Conservation (phyloP, 1,284 basidiomycete genomes). For the Irpex sp. region DNA sequence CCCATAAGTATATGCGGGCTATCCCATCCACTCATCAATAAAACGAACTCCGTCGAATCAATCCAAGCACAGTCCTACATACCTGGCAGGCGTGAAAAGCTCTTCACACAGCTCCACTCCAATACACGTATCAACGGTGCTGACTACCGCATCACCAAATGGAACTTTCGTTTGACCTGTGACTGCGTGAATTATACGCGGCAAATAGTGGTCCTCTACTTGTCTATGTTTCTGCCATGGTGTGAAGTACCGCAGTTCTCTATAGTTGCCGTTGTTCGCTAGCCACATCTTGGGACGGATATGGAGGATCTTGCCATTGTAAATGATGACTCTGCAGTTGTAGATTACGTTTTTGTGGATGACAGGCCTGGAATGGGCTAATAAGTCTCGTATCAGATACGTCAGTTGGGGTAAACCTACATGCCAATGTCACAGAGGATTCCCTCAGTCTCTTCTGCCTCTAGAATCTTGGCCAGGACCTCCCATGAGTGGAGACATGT, state of each 20-base stretch:
- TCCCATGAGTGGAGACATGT: conserved; percentile 97
- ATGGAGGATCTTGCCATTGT: conserved; percentile 82
- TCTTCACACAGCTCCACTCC: conserved; percentile 97
- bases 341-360: conserved; percentile 97
- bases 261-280: conserved; percentile 97
- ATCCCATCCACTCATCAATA: background rate
- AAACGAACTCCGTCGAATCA: conserved; percentile 1
- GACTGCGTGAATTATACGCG: conserved; percentile 78
- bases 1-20: conserved; percentile 97
- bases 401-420: conserved; percentile 40
- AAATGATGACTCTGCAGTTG: conserved; percentile 90
- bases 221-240: conserved; percentile 89
- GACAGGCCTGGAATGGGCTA: conserved; percentile 64
- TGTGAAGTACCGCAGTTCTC: conserved; percentile 93
- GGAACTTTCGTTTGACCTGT: conserved; percentile 92
- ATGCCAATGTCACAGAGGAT: conserved; percentile 95
- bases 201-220: conserved; percentile 87
- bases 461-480: conserved; percentile 80
- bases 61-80: conserved; percentile 8
- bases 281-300: conserved; percentile 99
- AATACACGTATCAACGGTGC: conserved; percentile 92
- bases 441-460: conserved; percentile 68
- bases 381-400: background rate
- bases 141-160: conserved; percentile 92
- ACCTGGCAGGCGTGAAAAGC: conserved; percentile 94